These are phyloP conservation scores for Solanum aculeatissimum DNA, from an alignment of 305 asterid species.

Conservation along the genomic window DNA sequence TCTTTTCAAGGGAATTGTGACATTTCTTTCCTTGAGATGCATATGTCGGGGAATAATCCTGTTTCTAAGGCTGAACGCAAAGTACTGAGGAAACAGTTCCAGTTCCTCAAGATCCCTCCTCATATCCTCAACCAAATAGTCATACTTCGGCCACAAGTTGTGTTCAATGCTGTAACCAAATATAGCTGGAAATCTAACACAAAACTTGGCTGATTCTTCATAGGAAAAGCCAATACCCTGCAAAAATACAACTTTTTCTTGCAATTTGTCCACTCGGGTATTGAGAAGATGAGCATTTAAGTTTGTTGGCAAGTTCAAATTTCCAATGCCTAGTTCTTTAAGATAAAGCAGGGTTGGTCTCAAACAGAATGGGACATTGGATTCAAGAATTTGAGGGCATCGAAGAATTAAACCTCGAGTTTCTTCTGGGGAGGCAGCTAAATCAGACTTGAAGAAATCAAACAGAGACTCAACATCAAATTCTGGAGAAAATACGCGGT, in stretches of 20 bases:
- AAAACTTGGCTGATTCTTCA: conserved; percentile 9
- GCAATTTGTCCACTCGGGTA: conserved; percentile 17
- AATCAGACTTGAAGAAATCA: conserved; percentile 9
- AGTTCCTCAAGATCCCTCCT: conserved; percentile 10
- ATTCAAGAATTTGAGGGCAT: conserved; percentile 20
- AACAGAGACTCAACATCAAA: conserved; percentile 7
- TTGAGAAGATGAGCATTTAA: conserved; percentile 24
- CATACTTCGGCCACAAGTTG: conserved; percentile 18
- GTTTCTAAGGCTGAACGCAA: conserved; percentile 19
- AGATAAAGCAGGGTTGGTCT: conserved; percentile 17
- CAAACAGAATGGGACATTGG: conserved; percentile 17
- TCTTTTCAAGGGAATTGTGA: conserved; percentile 4
- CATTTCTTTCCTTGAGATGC: conserved; percentile 17
- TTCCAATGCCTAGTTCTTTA: conserved; percentile 6
- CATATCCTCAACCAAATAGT: conserved; percentile 16
- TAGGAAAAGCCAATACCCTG: conserved; percentile 8
- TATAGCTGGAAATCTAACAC: conserved; percentile 21
- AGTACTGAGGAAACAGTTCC: conserved; percentile 21
- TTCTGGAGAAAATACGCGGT: conserved; percentile 9
- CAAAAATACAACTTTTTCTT: conserved; percentile 12
- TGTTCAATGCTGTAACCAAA: conserved; percentile 18
- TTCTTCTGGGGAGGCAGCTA: conserved; percentile 22
- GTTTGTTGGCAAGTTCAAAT: conserved; percentile 15
- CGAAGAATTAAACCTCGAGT: conserved; percentile 12
- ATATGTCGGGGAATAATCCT: conserved; percentile 20